Conservation (phyloP, 371 early-diverging fungal genomes). For the Entomophthora muscae region DNA sequence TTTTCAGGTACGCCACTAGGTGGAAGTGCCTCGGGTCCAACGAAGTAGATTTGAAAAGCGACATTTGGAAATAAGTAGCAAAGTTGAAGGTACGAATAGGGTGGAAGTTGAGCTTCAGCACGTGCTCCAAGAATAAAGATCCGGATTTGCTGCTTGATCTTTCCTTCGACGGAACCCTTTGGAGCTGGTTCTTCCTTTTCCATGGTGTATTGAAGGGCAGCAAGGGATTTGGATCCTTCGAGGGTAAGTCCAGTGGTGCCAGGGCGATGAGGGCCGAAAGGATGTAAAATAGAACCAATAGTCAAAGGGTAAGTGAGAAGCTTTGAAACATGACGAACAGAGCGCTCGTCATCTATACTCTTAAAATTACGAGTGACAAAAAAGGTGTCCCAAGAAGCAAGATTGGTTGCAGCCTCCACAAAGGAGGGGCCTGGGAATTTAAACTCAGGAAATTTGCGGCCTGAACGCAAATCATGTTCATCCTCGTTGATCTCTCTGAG, state of each 20-base stretch:
- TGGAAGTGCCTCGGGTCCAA: constrained; percentile 63
- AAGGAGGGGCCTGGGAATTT: constrained; percentile 66
- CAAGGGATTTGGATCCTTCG: constrained; percentile 49
- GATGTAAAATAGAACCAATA: constrained; percentile 56
- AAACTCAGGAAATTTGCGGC: constrained; percentile 58
- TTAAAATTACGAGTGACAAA: constrained; percentile 68
- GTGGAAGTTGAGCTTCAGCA: constrained; percentile 60
- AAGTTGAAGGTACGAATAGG: constrained; percentile 57
- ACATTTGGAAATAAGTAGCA: constrained; percentile 57
- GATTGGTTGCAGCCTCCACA: constrained; percentile 56
- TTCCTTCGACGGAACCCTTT: constrained; percentile 23
- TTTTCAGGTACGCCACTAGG: constrained; percentile 24
- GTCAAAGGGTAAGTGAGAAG: constrained; percentile 66
- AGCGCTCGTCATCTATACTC: constrained; percentile 48
- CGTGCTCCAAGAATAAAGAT: constrained; percentile 60
- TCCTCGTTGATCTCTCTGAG: constrained; percentile 61
- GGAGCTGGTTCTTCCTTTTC: constrained; percentile 30
- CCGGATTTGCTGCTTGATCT: constrained; percentile 38
- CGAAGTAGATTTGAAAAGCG: constrained; percentile 60
- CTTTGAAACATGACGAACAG: constrained; percentile 67
- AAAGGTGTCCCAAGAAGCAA: constrained; percentile 66
- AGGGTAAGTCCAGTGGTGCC: constrained; percentile 39
- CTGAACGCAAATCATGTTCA: constrained; percentile 67
- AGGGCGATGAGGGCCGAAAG: constrained; percentile 48
- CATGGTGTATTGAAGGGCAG: constrained; percentile 27